phyloP scores from a whole-genome alignment of 768 basidiomycete genomes.

The Mycena polygramma region DNA sequence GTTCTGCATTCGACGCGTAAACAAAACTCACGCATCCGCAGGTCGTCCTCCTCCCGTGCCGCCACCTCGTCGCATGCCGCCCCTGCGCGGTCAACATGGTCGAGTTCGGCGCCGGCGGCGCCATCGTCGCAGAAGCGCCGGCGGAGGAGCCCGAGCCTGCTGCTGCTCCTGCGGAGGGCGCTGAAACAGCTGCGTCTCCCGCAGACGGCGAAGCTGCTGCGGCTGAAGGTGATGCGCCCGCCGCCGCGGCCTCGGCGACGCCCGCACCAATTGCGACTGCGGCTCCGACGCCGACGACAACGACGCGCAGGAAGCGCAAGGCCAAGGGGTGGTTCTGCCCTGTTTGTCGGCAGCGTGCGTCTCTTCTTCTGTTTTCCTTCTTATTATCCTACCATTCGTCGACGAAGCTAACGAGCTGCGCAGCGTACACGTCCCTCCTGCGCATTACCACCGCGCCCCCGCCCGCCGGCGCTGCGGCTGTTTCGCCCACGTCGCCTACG shows the following conservation, averaged over 20 bases:
- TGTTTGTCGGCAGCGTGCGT: conserved; percentile 93
- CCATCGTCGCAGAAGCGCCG: conserved; percentile 70
- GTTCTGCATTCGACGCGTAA: background rate
- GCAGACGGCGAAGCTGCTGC: background rate
- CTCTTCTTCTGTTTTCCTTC: background rate
- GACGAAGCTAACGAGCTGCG: background rate
- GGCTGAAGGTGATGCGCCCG: background rate
- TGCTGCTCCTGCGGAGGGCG: conserved; percentile 35
- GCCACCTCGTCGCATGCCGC: conserved; percentile 95
- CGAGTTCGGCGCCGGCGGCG: conserved; percentile 95
- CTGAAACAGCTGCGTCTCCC: background rate
- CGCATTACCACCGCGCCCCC: conserved; percentile 83
- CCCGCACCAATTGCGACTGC: conserved; percentile 32
- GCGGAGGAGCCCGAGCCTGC: conserved; percentile 40
- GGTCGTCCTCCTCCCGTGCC: conserved; percentile 92
- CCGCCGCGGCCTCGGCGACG: conserved; percentile 32
- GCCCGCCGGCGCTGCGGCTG: conserved; percentile 46
- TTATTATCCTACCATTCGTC: too few species aligned
- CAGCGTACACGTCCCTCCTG: conserved; percentile 90
- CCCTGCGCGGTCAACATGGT: conserved; percentile 98
- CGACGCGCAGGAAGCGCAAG: conserved; percentile 85
- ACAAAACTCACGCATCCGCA: conserved; percentile 64
- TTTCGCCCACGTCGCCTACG: conserved; percentile 38
- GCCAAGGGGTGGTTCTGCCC: conserved; percentile 99
- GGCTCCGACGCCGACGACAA: conserved; percentile 44